phyloP scores from a whole-genome alignment of 192 early-diverging fungal genomes.

The Gonapodya sp. region DNA sequence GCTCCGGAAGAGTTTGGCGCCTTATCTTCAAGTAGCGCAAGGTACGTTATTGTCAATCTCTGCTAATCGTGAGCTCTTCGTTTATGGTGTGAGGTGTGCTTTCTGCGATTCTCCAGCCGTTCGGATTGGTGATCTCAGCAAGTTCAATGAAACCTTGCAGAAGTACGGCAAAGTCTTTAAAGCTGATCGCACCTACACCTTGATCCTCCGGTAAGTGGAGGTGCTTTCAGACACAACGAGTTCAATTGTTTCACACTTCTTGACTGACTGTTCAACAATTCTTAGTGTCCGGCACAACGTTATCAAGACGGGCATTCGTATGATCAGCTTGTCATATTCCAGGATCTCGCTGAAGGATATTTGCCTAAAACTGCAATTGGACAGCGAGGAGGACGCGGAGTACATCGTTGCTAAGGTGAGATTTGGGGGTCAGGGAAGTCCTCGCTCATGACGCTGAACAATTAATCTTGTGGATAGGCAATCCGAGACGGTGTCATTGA shows the following conservation, averaged over 20 bases:
- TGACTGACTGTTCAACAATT: too few relatives aligned
- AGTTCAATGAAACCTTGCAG: constrained; percentile 82
- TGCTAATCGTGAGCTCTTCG: not conserved
- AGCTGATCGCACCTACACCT: constrained; percentile 77
- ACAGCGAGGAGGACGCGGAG: constrained; percentile 97
- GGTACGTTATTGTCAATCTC: constrained; percentile 23
- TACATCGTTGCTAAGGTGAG: constrained; percentile 89
- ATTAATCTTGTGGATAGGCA: constrained; percentile 35
- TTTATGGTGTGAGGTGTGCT: not conserved
- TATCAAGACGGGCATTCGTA: constrained; percentile 97
- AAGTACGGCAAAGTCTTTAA: constrained; percentile 66
- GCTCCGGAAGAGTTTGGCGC: constrained; percentile 71
- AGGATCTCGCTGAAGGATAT: constrained; percentile 91
- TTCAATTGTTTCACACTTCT: not conserved
- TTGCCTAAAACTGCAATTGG: constrained; percentile 91
- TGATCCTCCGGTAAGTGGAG: constrained; percentile 65
- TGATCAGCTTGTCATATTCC: constrained; percentile 94
- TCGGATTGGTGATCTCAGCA: constrained; percentile 82
- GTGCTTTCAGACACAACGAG: too few relatives aligned
- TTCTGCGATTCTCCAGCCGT: constrained; percentile 49
- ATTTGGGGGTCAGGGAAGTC: not conserved
- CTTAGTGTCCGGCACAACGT: constrained; percentile 88
- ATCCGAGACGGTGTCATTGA: constrained; percentile 98
- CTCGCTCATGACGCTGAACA: constrained; percentile 12
- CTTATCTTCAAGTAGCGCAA: constrained; percentile 93